Evolutionary conservation across 805 yeast genomes (phyloP).

Genomic region (Candida maltosa): DNA sequence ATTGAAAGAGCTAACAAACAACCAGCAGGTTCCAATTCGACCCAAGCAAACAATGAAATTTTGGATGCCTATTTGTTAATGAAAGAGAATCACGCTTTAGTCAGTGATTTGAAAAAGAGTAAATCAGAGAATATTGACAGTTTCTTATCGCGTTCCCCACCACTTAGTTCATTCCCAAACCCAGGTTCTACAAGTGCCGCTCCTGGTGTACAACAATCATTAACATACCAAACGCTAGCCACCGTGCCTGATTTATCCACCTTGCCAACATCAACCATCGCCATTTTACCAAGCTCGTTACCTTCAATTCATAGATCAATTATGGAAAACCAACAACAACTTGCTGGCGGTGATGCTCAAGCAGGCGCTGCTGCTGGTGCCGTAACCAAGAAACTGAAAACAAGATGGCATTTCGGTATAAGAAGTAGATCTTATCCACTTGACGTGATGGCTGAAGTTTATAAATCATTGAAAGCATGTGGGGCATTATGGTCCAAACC

Average conservation of each 20-base stretch:
- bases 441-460: conserved; percentile 98
- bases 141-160: conserved; percentile 60
- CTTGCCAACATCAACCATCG: conserved; percentile 76
- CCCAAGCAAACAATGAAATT: conserved; percentile 55
- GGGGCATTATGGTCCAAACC: conserved; percentile 99
- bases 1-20: conserved; percentile 47
- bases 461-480: conserved; percentile 84
- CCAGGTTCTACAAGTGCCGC: conserved; percentile 27
- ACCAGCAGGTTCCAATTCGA: neutral
- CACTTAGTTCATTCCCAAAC: conserved; percentile 32
- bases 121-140: conserved; percentile 53
- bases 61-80: conserved; percentile 82
- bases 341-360: no score
- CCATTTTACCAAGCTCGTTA: conserved; percentile 87
- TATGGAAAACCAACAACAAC: conserved; percentile 58
- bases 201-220: conserved; percentile 43
- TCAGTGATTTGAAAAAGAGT: conserved; percentile 59
- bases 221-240: conserved; percentile 46
- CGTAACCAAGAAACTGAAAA: conserved; percentile 77
- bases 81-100: conserved; percentile 71
- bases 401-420: conserved; percentile 98
- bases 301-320: conserved; percentile 93
- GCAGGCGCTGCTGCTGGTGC: conserved; percentile 6
- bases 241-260: conserved; percentile 46
- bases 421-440: conserved; percentile 93